These are phyloP conservation scores for Penicillium sp. DNA, from an alignment of 2,329 filamentous ascomycete species.

Conservation along the genomic window DNA sequence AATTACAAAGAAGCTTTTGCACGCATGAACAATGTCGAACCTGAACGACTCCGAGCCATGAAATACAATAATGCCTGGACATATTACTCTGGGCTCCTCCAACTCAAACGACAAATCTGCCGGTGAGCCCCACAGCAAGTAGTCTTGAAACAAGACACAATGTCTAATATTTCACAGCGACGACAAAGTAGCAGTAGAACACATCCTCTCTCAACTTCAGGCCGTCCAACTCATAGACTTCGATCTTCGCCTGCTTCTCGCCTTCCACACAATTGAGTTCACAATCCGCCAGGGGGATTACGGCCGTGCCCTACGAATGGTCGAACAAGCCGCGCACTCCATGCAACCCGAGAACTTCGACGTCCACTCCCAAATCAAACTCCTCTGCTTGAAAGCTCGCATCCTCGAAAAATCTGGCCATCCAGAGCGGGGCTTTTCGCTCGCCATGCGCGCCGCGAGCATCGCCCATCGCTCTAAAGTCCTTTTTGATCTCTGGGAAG, in stretches of 20 bases:
- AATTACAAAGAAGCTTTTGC: constrained; percentile 68
- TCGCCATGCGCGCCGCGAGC: constrained; percentile 72
- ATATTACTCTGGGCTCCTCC: constrained; percentile 45
- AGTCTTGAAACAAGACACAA: neutral
- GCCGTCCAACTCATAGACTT: constrained; percentile 55
- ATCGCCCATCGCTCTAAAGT: constrained; percentile 71
- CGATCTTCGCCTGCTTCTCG: constrained; percentile 61
- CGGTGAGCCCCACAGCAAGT: constrained; percentile 29
- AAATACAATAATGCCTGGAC: constrained; percentile 68
- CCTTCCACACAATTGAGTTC: constrained; percentile 62
- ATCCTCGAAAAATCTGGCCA: constrained; percentile 69
- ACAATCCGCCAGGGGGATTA: constrained; percentile 57
- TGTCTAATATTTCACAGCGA: constrained; percentile 43
- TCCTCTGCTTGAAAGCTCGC: constrained; percentile 71
- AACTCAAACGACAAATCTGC: constrained; percentile 44
- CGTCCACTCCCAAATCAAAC: constrained; percentile 66
- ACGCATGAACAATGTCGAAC: constrained; percentile 61
- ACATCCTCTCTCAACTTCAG: constrained; percentile 60
- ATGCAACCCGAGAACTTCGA: constrained; percentile 59
- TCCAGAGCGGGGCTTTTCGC: constrained; percentile 73
- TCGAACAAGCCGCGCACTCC: constrained; percentile 56
- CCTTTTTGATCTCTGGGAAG: constrained; percentile 70
- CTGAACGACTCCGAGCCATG: constrained; percentile 66
- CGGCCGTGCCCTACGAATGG: constrained; percentile 52
- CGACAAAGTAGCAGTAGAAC: constrained; percentile 57